A percentile compares a stretch with the other conserved stretches of the same genome.
Evolutionary conservation across 192 early-diverging fungal genomes (phyloP).

Genomic region (Kappamyces sp.): DNA sequence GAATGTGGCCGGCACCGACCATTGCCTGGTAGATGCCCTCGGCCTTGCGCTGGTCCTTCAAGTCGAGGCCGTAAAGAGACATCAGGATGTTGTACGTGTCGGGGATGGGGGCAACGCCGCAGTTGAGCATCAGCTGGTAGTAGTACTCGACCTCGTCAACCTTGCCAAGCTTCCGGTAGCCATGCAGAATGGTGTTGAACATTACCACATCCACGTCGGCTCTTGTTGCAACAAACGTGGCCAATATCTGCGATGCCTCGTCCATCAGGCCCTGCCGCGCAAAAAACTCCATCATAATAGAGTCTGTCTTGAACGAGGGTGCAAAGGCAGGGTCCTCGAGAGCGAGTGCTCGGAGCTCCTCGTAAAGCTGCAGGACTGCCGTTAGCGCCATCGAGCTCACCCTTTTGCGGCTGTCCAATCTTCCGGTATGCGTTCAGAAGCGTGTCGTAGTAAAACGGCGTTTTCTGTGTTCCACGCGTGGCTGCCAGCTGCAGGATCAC

Average conservation of each 20-base stretch:
- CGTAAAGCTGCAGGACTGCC: too few relatives aligned
- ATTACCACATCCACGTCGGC: not conserved
- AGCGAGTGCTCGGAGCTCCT: too few relatives aligned
- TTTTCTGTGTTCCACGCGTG: too few relatives aligned
- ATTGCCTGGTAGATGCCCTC: constrained; percentile 1
- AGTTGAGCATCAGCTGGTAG: constrained; percentile 5
- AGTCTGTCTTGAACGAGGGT: constrained; percentile 1
- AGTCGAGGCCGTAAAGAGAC: constrained; percentile 9
- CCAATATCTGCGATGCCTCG: not conserved
- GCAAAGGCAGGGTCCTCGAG: not conserved
- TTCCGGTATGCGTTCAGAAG: too few relatives aligned
- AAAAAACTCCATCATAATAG: constrained; percentile 12
- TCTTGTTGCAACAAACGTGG: constrained; percentile 2
- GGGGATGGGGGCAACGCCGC: not conserved
- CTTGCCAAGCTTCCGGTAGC: not conserved
- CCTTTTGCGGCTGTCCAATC: too few relatives aligned
- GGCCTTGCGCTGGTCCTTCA: not conserved
- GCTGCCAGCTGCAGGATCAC: too few relatives aligned
- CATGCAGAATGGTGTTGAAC: constrained; percentile 7
- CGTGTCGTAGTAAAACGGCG: too few relatives aligned
- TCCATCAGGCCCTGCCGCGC: constrained; percentile 1
- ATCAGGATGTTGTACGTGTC: constrained; percentile 10
- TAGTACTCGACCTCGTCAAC: constrained; percentile 1
- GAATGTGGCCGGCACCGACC: too few relatives aligned
- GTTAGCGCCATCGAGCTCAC: too few relatives aligned